phyloP scores from a whole-genome alignment of 306 rosid genomes.

The Mimosa pudica region DNA sequence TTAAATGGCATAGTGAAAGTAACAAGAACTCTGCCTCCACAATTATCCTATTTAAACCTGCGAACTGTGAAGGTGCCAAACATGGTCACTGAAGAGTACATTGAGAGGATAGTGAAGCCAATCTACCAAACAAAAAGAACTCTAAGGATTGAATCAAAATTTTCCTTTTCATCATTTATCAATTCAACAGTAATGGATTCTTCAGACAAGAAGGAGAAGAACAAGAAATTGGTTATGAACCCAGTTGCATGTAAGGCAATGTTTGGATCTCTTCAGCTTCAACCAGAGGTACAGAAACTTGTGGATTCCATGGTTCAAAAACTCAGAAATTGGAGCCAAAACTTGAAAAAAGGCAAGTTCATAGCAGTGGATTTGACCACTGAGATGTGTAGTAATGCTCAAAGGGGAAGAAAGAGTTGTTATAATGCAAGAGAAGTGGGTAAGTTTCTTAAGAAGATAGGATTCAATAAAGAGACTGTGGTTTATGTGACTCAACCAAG shows the following conservation, averaged over 20 bases:
- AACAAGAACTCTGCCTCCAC: slow-evolving; percentile 36
- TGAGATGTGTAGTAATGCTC: slow-evolving; percentile 32
- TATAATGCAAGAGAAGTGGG: slow-evolving; percentile 37
- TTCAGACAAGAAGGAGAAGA: slow-evolving; percentile 12
- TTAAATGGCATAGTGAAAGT: slow-evolving; percentile 41
- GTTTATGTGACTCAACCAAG: slow-evolving; percentile 46
- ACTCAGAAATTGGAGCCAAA: slow-evolving; percentile 33
- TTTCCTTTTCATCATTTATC: slow-evolving; percentile 32
- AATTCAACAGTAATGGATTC: slow-evolving; percentile 17
- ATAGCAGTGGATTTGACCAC: slow-evolving; percentile 43
- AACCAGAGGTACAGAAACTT: slow-evolving; percentile 33
- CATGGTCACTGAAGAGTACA: slow-evolving; percentile 38
- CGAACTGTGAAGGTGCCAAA: slow-evolving; percentile 40
- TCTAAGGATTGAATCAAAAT: slow-evolving; percentile 46
- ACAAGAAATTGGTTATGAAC: slow-evolving; percentile 20
- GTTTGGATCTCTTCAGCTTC: slow-evolving; percentile 44
- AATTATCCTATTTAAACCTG: slow-evolving; percentile 7
- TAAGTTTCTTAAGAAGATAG: slow-evolving; percentile 44
- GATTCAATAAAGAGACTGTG: slow-evolving; percentile 35
- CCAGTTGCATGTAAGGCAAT: slow-evolving; percentile 41
- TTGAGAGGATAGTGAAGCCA: slow-evolving; percentile 38
- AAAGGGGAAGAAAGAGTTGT: slow-evolving; percentile 30
- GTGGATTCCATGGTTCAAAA: slow-evolving; percentile 31
- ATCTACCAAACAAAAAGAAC: slow-evolving; percentile 36
- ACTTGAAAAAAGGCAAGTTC: slow-evolving; percentile 25